A percentile compares a stretch with the other conserved stretches of the same genome.
These are phyloP conservation scores for Tolypocladium paradoxum DNA, from an alignment of 2,329 filamentous ascomycete genomes.

Conservation along the genomic window DNA sequence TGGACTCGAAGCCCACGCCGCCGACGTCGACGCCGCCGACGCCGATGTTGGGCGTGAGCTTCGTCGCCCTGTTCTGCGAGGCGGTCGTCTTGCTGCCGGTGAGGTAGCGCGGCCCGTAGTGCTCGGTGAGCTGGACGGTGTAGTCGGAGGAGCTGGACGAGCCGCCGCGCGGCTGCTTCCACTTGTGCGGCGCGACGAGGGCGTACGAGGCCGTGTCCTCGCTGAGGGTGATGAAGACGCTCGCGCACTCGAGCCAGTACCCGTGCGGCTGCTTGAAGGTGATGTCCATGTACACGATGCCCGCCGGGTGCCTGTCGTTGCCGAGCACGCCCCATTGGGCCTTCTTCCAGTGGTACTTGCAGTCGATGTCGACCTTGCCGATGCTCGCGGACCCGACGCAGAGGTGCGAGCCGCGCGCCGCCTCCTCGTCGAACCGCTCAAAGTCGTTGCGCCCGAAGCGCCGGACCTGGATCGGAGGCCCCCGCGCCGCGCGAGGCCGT, in stretches of 20 bases:
- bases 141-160: background rate
- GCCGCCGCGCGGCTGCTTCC: background rate
- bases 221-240: conserved; percentile 8
- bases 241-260: conserved; percentile 7
- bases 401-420: conserved; percentile 5
- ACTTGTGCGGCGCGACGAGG: background rate
- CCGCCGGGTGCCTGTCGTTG: conserved; percentile 3
- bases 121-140: conserved; percentile 1
- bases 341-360: conserved; percentile 8
- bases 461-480: conserved; percentile 5
- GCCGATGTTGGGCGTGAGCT: background rate
- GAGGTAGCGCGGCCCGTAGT: conserved; percentile 2
- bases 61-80: background rate
- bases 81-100: background rate
- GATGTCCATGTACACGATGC: conserved; percentile 11
- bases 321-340: conserved; percentile 10
- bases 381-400: conserved; percentile 6
- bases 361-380: conserved; percentile 10
- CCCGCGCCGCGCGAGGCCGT: background rate
- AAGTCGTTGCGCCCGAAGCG: conserved; percentile 10
- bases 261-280: conserved; percentile 9
- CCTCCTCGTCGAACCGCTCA: conserved; percentile 8
- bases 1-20: conserved; percentile 3
- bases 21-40: conserved; percentile 1
- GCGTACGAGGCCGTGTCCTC: conserved; percentile 3